Conservation (phyloP, 2,329 filamentous ascomycete species). For the Colletotrichum liaoningense region DNA sequence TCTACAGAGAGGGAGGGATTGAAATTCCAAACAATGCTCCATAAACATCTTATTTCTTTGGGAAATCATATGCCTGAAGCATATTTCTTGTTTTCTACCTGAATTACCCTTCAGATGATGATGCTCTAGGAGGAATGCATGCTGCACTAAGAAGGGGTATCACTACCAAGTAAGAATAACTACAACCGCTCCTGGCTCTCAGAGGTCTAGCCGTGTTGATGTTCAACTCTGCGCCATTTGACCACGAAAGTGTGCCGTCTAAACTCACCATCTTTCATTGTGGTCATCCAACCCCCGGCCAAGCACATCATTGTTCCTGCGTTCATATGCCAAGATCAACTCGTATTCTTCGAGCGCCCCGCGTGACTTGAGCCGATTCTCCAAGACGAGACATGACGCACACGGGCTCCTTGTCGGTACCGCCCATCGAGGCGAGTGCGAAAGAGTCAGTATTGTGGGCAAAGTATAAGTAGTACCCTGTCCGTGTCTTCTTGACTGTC, state of each 20-base stretch:
- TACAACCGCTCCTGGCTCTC: neutral
- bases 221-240: neutral
- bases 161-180: conserved; percentile 21
- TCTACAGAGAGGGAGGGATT: neutral
- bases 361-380: conserved; percentile 63
- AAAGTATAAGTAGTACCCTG: conserved; percentile 88
- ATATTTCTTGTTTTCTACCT: neutral
- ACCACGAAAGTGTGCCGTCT: neutral
- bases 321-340: conserved; percentile 31
- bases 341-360: conserved; percentile 64
- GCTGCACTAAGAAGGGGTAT: conserved; percentile 22
- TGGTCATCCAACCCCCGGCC: neutral
- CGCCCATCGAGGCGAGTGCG: conserved; percentile 90
- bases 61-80: neutral
- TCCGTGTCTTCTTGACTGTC: conserved; percentile 83
- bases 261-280: neutral
- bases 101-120: neutral
- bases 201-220: neutral
- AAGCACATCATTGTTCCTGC: neutral
- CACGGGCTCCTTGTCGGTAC: conserved; percentile 77
- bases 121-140: conserved; percentile 14
- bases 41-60: neutral
- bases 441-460: conserved; percentile 94
- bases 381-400: conserved; percentile 89
- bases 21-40: neutral